These are phyloP conservation scores for Prunus kanzakura DNA, from an alignment of 306 rosid genomes.

Conservation along the genomic window DNA sequence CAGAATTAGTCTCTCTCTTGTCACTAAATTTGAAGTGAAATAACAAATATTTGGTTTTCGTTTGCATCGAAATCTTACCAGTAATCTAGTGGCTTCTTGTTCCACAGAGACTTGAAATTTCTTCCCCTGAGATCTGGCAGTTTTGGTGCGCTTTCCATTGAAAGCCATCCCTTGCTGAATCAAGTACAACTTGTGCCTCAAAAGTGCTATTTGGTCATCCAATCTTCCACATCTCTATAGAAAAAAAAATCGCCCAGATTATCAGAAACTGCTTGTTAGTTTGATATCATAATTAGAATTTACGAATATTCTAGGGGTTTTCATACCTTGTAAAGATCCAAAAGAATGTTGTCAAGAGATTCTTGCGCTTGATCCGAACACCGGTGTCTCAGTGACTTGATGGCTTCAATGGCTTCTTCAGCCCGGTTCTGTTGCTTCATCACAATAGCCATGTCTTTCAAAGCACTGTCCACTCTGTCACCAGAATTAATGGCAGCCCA, in stretches of 20 bases:
- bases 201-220: slow-evolving; percentile 75
- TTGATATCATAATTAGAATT: not conserved
- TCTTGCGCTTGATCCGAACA: slow-evolving; percentile 98
- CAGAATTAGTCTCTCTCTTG: not conserved
- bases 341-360: slow-evolving; percentile 90
- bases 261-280: not conserved
- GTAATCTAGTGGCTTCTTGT: slow-evolving; percentile 93
- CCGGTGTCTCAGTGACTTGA: slow-evolving; percentile 74
- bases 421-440: slow-evolving; percentile 97
- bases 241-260: not conserved
- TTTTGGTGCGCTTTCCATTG: slow-evolving; percentile 95
- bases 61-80: slow-evolving; percentile 44
- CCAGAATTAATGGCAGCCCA: slow-evolving; percentile 99
- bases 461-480: slow-evolving; percentile 95
- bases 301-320: not conserved
- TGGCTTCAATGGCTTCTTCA: slow-evolving; percentile 97
- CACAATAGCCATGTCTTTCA: slow-evolving; percentile 97
- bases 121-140: slow-evolving; percentile 98
- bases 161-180: slow-evolving; percentile 96
- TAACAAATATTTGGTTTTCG: not conserved
- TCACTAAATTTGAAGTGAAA: not conserved
- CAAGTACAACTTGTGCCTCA: slow-evolving; percentile 78
- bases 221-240: slow-evolving; percentile 90
- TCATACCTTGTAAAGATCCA: slow-evolving; percentile 87
- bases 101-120: slow-evolving; percentile 97